phyloP scores from a whole-genome alignment of 257 asterid species.

The Solanum tarijense region DNA sequence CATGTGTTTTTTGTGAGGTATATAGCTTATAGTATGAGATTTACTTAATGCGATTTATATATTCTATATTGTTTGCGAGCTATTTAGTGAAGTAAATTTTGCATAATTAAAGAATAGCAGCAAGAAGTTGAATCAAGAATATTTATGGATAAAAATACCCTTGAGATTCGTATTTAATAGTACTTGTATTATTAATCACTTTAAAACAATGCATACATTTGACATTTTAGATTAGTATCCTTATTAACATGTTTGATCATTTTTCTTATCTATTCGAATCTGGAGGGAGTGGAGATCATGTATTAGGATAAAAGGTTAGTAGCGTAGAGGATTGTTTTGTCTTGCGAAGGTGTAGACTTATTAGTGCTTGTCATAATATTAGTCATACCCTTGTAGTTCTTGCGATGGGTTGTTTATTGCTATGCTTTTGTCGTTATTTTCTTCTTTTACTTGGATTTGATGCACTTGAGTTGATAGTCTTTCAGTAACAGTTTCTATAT shows the following conservation, averaged over 20 bases:
- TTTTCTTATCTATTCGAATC: background rate
- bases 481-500: background rate
- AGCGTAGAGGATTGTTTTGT: no score
- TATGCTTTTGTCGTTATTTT: no score
- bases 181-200: background rate
- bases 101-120: background rate
- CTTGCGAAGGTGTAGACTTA: no score
- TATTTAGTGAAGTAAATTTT: background rate
- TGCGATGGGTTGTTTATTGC: background rate
- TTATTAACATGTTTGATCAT: background rate
- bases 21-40: background rate
- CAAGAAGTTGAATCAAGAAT: background rate
- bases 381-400: background rate
- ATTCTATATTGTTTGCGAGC: background rate
- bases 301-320: no score
- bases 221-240: background rate
- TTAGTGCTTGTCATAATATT: no score
- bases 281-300: no score
- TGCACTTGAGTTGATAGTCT: background rate
- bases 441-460: background rate
- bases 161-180: background rate
- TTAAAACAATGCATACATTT: background rate
- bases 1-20: background rate
- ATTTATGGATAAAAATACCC: background rate
- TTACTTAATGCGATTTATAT: background rate